Conservation (phyloP, 2,329 filamentous ascomycete species). For the Calonectria hongkongensis region DNA sequence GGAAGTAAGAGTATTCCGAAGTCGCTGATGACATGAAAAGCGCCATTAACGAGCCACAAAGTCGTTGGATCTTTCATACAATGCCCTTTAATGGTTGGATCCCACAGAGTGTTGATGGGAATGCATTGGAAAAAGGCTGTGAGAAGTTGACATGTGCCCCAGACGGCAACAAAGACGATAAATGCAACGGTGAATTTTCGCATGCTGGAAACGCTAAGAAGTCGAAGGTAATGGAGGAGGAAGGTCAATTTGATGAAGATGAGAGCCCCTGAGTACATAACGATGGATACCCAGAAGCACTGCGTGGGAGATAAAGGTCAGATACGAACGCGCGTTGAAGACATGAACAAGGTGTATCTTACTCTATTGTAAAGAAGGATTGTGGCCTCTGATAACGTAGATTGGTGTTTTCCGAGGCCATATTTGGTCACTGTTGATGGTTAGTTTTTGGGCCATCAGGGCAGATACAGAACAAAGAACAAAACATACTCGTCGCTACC, state of each 20-base stretch:
- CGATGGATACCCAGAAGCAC: conserved; percentile 39
- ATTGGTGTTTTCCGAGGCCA: conserved; percentile 36
- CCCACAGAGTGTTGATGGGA: conserved; percentile 39
- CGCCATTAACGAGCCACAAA: conserved; percentile 22
- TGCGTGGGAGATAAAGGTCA: conserved; percentile 13
- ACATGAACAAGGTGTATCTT: neutral
- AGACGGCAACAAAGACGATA: conserved; percentile 34
- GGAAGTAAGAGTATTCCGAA: conserved; percentile 41
- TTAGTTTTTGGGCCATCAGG: neutral
- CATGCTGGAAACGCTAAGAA: conserved; percentile 40
- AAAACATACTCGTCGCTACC: conserved; percentile 39
- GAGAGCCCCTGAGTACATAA: conserved; percentile 37
- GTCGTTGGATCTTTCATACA: conserved; percentile 23
- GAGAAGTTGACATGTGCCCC: conserved; percentile 29
- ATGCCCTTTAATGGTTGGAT: conserved; percentile 4
- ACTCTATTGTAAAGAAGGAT: conserved; percentile 33
- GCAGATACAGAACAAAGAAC: neutral
- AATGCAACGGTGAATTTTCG: conserved; percentile 9
- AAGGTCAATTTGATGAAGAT: conserved; percentile 44
- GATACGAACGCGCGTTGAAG: fast-evolving
- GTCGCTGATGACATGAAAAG: conserved; percentile 45
- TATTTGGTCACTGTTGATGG: conserved; percentile 41
- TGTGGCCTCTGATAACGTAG: conserved; percentile 16
- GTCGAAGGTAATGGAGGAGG: conserved; percentile 45
- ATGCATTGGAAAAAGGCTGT: conserved; percentile 38